Evolutionary conservation across 805 yeast genomes (phyloP).

Genomic region (Saccharomycopsis microspora): DNA sequence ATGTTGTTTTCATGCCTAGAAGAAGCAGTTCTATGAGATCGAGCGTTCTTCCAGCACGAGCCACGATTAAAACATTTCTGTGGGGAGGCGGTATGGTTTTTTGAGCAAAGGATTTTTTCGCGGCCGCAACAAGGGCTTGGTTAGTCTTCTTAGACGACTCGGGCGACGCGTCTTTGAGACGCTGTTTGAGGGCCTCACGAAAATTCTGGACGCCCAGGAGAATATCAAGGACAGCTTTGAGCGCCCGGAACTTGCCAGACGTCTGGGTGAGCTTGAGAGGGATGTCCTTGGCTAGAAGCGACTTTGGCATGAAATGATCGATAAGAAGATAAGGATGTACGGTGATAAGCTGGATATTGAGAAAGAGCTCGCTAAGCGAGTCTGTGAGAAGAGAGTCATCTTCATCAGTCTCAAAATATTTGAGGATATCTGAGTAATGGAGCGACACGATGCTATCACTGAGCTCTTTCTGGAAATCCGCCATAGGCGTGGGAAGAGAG

Average conservation of each 20-base stretch:
- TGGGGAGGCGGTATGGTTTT: constrained; percentile 11
- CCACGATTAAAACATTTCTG: constrained; percentile 56
- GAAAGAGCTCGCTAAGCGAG: constrained; percentile 62
- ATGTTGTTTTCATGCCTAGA: constrained; percentile 45
- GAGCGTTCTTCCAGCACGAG: constrained; percentile 54
- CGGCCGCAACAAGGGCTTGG: constrained; percentile 7
- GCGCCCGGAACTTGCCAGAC: constrained; percentile 72
- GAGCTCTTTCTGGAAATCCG: constrained; percentile 76
- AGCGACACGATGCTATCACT: constrained; percentile 86
- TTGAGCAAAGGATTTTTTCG: constrained; percentile 3
- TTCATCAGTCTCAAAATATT: constrained; percentile 58
- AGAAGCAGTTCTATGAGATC: constrained; percentile 68
- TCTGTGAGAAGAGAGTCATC: constrained; percentile 48
- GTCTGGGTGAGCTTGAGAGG: constrained; percentile 63
- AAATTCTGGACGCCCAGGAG: constrained; percentile 26
- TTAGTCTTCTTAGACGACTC: constrained; percentile 3
- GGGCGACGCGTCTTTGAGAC: not conserved
- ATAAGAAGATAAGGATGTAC: constrained; percentile 84
- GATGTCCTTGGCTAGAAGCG: constrained; percentile 56
- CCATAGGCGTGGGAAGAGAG: constrained; percentile 71
- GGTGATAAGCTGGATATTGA: constrained; percentile 69
- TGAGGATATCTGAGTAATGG: constrained; percentile 83
- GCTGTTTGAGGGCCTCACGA: constrained; percentile 15
- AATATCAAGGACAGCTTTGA: constrained; percentile 52
- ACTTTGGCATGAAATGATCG: constrained; percentile 77